Conservation (phyloP, 352 stramenopile species). For the Phytophthora pseudosyringae region DNA sequence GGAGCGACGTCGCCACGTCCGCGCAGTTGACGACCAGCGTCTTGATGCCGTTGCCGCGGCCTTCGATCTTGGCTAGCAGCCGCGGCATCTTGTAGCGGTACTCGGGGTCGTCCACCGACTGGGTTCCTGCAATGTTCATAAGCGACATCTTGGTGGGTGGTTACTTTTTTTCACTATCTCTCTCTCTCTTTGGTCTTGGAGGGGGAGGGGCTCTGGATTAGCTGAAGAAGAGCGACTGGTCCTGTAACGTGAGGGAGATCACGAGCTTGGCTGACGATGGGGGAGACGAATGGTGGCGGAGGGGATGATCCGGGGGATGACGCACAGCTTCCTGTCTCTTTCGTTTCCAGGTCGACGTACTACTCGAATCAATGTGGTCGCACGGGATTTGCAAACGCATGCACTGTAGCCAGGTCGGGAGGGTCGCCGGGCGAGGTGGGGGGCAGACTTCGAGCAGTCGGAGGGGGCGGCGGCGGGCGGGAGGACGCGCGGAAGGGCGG, state of each 20-base stretch:
- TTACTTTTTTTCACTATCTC: background rate
- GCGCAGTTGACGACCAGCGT: conserved; percentile 98
- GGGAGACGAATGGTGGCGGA: conserved; percentile 43
- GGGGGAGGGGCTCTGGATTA: conserved; percentile 24
- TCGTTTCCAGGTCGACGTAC: conserved; percentile 77
- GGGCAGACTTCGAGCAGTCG: conserved; percentile 19
- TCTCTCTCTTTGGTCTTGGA: conserved; percentile 9
- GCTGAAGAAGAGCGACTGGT: conserved; percentile 43
- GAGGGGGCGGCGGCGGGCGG: conserved; percentile 6
- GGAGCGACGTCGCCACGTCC: conserved; percentile 93
- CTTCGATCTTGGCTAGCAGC: conserved; percentile 97
- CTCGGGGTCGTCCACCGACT: conserved; percentile 91
- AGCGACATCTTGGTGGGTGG: conserved; percentile 64
- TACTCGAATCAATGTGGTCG: conserved; percentile 77
- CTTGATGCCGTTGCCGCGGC: conserved; percentile 99
- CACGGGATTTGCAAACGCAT: conserved; percentile 89
- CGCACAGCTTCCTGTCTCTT: conserved; percentile 63
- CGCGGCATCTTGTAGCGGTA: conserved; percentile 99
- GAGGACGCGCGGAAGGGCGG: conserved; percentile 1
- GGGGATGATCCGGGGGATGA: conserved; percentile 47
- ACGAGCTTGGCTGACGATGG: conserved; percentile 25
- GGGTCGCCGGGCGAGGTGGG: conserved; percentile 23
- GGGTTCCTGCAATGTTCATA: conserved; percentile 93
- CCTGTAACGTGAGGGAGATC: conserved; percentile 47
- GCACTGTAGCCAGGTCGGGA: conserved; percentile 65